These are phyloP conservation scores for Flaveria linearis DNA, from an alignment of 129 eudicot genomes.

Conservation along the genomic window DNA sequence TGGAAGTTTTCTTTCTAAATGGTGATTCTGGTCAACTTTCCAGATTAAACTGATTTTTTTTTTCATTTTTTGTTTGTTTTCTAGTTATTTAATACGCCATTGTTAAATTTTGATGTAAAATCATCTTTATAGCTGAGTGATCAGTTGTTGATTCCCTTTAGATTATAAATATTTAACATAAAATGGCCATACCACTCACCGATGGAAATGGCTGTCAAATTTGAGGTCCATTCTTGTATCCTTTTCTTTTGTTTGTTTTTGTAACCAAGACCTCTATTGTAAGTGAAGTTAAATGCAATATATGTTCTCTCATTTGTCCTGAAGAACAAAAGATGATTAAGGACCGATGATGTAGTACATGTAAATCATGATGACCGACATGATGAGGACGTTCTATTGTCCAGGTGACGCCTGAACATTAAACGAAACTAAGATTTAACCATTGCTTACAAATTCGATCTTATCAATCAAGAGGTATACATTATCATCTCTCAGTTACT, in stretches of 20 bases:
- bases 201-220: neutral
- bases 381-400: no score
- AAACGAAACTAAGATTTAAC: no score
- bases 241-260: neutral
- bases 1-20: conserved; percentile 81
- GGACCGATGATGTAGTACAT: no score
- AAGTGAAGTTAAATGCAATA: no score
- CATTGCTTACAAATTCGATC: no score
- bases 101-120: conserved; percentile 17
- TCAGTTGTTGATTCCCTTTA: neutral
- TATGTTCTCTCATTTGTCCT: no score
- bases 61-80: conserved; percentile 4
- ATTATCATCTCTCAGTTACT: no score
- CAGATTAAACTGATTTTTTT: conserved; percentile 51
- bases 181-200: neutral
- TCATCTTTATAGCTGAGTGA: neutral
- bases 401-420: no score
- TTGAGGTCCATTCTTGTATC: neutral
- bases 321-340: no score
- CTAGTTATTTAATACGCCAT: conserved; percentile 1
- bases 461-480: no score
- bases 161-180: neutral
- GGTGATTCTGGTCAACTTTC: conserved; percentile 95
- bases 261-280: neutral
- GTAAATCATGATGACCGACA: no score